phyloP scores from a whole-genome alignment of 495 filamentous ascomycete genomes.

The Copromyces sp. region DNA sequence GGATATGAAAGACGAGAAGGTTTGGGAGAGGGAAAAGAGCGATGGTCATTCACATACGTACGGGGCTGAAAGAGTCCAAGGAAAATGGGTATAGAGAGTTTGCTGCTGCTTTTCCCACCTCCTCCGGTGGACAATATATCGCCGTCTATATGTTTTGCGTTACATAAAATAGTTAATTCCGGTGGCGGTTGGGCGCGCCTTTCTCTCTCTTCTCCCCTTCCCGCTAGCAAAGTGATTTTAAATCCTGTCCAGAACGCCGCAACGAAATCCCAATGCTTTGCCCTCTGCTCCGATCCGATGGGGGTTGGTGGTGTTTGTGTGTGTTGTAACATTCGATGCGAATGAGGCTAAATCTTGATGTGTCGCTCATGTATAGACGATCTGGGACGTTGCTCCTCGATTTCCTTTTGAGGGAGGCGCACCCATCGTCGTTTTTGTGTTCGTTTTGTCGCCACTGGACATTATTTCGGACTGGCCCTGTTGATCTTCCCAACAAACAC shows the following conservation, averaged over 20 bases:
- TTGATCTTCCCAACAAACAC: not conserved
- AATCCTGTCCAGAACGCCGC: not conserved
- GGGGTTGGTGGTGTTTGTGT: not conserved
- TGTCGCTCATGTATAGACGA: not conserved
- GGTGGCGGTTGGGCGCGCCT: not conserved
- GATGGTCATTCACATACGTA: not conserved
- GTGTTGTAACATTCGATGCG: not conserved
- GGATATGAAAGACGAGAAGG: not conserved
- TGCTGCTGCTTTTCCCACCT: not conserved
- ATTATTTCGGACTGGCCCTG: not conserved
- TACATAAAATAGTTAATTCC: not conserved
- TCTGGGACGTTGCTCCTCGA: not conserved
- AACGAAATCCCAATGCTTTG: not conserved
- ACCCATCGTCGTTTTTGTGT: not conserved
- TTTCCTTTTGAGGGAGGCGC: not conserved
- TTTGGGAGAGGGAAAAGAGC: not conserved
- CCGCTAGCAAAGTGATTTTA: not conserved
- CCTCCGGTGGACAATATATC: not conserved
- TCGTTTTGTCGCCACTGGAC: not conserved
- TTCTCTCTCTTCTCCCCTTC: not conserved
- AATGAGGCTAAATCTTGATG: not conserved
- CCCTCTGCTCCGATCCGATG: not conserved
- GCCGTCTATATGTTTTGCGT: not conserved
- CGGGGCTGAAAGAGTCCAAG: not conserved
- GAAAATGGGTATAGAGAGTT: not conserved